Percentiles rank a stretch among this genome's conserved stretches.
Evolutionary conservation across 2,329 filamentous ascomycete species (phyloP).

Genomic region (Colletotrichum noveboracense): DNA sequence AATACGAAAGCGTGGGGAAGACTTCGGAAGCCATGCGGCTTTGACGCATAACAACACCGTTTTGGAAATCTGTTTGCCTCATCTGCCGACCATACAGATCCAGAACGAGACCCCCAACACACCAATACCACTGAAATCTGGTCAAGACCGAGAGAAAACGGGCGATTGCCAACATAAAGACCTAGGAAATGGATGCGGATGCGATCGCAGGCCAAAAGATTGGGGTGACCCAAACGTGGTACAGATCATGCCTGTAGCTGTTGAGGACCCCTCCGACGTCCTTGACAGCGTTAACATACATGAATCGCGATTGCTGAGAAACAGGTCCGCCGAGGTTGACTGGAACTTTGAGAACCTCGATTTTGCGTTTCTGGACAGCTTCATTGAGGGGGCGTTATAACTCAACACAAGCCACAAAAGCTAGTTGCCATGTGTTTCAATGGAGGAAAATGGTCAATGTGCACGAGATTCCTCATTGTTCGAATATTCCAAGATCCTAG

Average conservation of each 20-base stretch:
- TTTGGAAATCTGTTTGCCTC: background rate
- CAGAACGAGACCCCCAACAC: background rate
- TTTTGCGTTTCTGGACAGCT: background rate
- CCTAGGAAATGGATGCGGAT: background rate
- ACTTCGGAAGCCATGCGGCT: background rate
- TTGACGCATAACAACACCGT: background rate
- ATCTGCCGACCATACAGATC: background rate
- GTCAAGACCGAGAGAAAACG: background rate
- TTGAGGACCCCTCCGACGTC: background rate
- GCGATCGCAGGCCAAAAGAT: background rate
- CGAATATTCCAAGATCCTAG: background rate
- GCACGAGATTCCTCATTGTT: background rate
- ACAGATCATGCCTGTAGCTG: background rate
- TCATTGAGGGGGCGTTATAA: background rate
- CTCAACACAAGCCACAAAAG: background rate
- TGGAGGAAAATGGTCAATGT: background rate
- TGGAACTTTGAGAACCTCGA: constrained; percentile 7
- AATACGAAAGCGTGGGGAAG: background rate
- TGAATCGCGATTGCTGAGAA: background rate
- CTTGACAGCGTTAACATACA: constrained; percentile 23
- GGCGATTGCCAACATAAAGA: background rate
- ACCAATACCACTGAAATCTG: background rate
- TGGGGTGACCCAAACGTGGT: background rate
- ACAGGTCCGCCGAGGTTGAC: background rate
- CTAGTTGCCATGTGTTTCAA: background rate